Base-by-base conservation (phyloP, 1,284 basidiomycete genomes). In the Wallemia ichthyophaga region DNA sequence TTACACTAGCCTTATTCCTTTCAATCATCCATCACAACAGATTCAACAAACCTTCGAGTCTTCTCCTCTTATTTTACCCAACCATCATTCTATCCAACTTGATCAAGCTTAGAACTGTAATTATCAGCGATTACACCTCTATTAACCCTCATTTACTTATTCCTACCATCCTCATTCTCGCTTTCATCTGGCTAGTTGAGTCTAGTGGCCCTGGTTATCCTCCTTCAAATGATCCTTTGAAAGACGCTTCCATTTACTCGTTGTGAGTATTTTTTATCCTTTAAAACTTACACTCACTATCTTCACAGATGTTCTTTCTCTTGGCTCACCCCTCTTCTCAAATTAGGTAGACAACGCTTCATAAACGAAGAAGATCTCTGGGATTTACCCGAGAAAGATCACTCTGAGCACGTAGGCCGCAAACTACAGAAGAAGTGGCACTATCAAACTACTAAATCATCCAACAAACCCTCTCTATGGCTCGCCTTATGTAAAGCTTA, bases 1-100 rank as follows among this genome's bases (percentile, higher is more conserved):
- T 59, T 13, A 25, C 60, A 2, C 28, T 58, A 23, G 55, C 55
- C 55, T 11, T 24, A 9, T 64, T 65, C 27, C 64, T 72, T 5
- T 69, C 70, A 0, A 64, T 65, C 59, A 57, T 77, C 62, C 88
- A 86, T 65, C 87, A 94, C 68, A 78, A 77, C 37, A 79, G 81
- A n/a, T 77, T 80, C 0, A 77, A 80, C 17, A 76, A 77, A 9
- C 83, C 88, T 0, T 89, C 86, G 0, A 76, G 83, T 0, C 68
- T 80, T 24, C 71, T 89, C 26, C 76, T 95, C 24, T 70, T 92
- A 58, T 89, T 86, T 70, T 92, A 85, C 82, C 83, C 88, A 0
- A 58, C 76, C 1, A 85, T 88, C 64, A 60, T 78, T 11, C 27
- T 76, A 23, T 71, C 73, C 0, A 66, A 78, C 0, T 65, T 72